Conservation (phyloP, 495 filamentous ascomycete genomes). For the Niebla homalea region DNA sequence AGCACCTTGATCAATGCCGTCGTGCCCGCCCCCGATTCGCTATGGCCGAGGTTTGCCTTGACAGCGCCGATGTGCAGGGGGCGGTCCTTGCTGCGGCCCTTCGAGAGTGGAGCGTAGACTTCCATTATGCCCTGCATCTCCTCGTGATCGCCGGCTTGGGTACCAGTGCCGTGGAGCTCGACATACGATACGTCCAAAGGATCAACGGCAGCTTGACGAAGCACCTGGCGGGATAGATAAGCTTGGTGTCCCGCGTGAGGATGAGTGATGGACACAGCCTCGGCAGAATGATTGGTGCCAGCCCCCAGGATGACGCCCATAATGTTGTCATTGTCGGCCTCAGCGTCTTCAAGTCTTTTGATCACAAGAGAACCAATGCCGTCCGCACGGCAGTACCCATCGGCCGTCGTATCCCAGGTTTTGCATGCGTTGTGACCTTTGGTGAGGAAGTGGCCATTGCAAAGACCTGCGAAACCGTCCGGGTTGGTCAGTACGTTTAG, state of each 20-base stretch:
- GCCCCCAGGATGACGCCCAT: conserved; percentile 27
- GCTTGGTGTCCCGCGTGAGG: conserved; percentile 38
- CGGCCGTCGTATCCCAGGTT: conserved; percentile 52
- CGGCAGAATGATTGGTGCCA: conserved; percentile 31
- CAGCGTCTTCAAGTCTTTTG: conserved; percentile 34
- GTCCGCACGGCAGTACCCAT: conserved; percentile 56
- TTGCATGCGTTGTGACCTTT: conserved; percentile 7
- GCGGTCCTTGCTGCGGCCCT: conserved; percentile 8
- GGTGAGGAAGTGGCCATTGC: conserved; percentile 45
- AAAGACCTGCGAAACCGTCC: conserved; percentile 56
- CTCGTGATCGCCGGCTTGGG: conserved; percentile 28
- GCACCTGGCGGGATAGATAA: conserved; percentile 28
- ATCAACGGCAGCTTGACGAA: conserved; percentile 31
- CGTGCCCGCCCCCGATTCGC: conserved; percentile 21
- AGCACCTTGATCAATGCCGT: conserved; percentile 25
- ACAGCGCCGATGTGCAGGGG: conserved; percentile 25
- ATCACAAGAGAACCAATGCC: conserved; percentile 31
- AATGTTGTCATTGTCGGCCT: conserved; percentile 34
- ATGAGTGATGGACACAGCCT: conserved; percentile 33
- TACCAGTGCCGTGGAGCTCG: conserved; percentile 38
- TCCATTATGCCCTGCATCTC: conserved; percentile 22
- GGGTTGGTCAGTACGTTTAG: conserved; percentile 52
- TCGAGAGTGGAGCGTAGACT: conserved; percentile 16
- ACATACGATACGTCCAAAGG: conserved; percentile 38
- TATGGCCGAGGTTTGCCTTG: conserved; percentile 26